These are phyloP conservation scores for Cucurbita argyrosperma DNA, from an alignment of 306 rosid species.

Conservation along the genomic window DNA sequence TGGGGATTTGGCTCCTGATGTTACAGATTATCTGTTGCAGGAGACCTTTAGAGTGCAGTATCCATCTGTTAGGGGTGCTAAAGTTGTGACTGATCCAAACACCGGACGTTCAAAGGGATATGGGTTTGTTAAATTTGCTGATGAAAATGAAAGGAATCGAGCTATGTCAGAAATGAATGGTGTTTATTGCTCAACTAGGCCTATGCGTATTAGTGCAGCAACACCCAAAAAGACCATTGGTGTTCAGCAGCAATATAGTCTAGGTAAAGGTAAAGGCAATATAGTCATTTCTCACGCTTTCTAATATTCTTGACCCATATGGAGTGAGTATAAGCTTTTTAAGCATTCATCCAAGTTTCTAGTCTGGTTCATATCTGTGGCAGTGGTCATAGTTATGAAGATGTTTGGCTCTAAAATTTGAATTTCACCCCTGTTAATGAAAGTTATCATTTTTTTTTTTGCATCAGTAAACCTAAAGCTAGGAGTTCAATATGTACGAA, in stretches of 20 bases:
- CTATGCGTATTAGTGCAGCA: conserved; percentile 89
- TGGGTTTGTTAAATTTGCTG: conserved; percentile 82
- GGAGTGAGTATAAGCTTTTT: background rate
- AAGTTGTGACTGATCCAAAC: conserved; percentile 74
- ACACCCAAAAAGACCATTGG: conserved; percentile 62
- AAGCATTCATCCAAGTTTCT: background rate
- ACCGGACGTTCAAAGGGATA: conserved; percentile 83
- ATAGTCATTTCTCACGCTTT: background rate
- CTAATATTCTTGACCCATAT: background rate
- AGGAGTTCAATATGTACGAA: background rate
- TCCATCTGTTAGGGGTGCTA: conserved; percentile 83
- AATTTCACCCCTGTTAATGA: background rate
- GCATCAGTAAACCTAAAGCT: background rate
- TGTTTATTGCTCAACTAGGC: conserved; percentile 72
- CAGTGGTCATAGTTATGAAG: background rate
- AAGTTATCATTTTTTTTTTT: background rate
- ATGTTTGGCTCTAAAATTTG: background rate
- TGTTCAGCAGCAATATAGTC: conserved; percentile 47
- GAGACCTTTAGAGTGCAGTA: conserved; percentile 62
- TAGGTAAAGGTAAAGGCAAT: conserved; percentile 33
- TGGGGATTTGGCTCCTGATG: conserved; percentile 87
- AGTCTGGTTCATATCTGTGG: background rate
- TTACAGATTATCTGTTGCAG: conserved; percentile 70
- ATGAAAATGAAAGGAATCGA: conserved; percentile 71
- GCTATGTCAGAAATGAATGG: conserved; percentile 93